Evolutionary conservation across 805 yeast species (phyloP).

Genomic region (Citeromyces nyonsensis): DNA sequence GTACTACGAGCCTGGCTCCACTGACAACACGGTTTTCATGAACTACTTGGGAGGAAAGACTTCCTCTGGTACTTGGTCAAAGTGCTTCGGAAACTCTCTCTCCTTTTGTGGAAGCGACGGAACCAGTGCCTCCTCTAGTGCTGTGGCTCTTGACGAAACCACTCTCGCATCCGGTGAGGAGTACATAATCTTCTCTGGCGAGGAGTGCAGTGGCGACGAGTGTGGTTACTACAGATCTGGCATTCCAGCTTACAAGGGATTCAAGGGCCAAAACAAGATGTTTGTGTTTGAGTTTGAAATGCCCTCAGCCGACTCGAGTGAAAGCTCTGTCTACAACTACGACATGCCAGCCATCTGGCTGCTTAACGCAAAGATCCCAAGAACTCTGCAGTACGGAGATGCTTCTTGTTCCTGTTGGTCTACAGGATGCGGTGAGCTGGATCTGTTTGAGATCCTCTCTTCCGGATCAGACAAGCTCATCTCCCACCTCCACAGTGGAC

Average conservation of each 20-base stretch:
- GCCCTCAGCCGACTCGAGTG: slow-evolving; percentile 48
- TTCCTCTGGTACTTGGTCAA: slow-evolving; percentile 82
- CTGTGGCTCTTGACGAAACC: slow-evolving; percentile 56
- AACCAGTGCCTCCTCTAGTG: slow-evolving; percentile 48
- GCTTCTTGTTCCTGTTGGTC: slow-evolving; percentile 88
- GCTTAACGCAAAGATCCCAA: slow-evolving; percentile 89
- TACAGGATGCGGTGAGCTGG: slow-evolving; percentile 96
- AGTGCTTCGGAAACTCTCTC: slow-evolving; percentile 82
- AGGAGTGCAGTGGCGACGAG: slow-evolving; percentile 33
- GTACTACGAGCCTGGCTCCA: slow-evolving; percentile 58
- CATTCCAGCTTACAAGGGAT: slow-evolving; percentile 91
- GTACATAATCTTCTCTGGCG: slow-evolving; percentile 67
- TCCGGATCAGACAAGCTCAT: slow-evolving; percentile 65
- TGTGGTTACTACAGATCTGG: slow-evolving; percentile 84
- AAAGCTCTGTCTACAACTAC: slow-evolving; percentile 30
- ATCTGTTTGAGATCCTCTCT: slow-evolving; percentile 77
- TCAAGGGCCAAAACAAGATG: slow-evolving; percentile 70
- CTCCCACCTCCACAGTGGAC: slow-evolving; percentile 74
- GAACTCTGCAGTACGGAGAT: slow-evolving; percentile 88
- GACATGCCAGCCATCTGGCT: slow-evolving; percentile 99
- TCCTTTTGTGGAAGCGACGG: slow-evolving; percentile 76
- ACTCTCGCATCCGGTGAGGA: slow-evolving; percentile 63
- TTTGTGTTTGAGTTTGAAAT: slow-evolving; percentile 88
- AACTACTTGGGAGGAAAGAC: slow-evolving; percentile 76
- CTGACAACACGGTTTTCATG: slow-evolving; percentile 65